A percentile compares a stretch with the other conserved stretches of the same genome.
Conservation (phyloP, 495 filamentous ascomycete species). For the Aspergillus taichungensis region DNA sequence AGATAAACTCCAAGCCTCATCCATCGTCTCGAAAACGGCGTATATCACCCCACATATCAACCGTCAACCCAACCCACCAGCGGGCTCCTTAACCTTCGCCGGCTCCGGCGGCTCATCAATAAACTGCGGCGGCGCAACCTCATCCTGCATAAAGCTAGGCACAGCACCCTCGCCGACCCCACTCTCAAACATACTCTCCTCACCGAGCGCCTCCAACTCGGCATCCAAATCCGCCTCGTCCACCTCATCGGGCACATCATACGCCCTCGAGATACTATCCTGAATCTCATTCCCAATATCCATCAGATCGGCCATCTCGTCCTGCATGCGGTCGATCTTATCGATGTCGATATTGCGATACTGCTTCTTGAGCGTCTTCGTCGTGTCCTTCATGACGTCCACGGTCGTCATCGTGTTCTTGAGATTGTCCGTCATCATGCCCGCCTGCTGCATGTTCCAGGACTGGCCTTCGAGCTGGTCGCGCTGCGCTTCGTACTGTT, state of each 20-base stretch:
- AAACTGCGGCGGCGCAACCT: constrained; percentile 70
- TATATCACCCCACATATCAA: not conserved
- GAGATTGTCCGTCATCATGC: constrained; percentile 98
- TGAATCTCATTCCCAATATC: constrained; percentile 98
- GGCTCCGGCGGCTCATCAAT: constrained; percentile 71
- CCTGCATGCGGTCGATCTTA: constrained; percentile 95
- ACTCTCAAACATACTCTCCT: constrained; percentile 72
- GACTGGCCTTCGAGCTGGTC: constrained; percentile 91
- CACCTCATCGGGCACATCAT: constrained; percentile 94
- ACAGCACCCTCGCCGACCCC: constrained; percentile 51
- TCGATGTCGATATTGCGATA: constrained; percentile 97
- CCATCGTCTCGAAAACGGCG: too few species aligned
- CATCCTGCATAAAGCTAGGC: constrained; percentile 84
- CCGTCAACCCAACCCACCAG: constrained; percentile 29
- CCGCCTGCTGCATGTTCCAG: constrained; percentile 99
- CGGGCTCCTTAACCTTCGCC: constrained; percentile 68
- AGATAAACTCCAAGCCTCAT: too few species aligned
- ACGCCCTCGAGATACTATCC: constrained; percentile 85
- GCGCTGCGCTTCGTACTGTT: constrained; percentile 88
- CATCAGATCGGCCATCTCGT: constrained; percentile 98
- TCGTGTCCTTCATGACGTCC: constrained; percentile 93
- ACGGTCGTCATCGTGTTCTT: constrained; percentile 99
- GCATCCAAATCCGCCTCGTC: constrained; percentile 97
- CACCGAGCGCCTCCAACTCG: constrained; percentile 87
- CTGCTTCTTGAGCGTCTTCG: constrained; percentile 87